Evolutionary conservation across 108 stramenopile genomes (phyloP), one percentile per base, ranked within the genome.

Genomic region (Skeletonema menzelii): DNA sequence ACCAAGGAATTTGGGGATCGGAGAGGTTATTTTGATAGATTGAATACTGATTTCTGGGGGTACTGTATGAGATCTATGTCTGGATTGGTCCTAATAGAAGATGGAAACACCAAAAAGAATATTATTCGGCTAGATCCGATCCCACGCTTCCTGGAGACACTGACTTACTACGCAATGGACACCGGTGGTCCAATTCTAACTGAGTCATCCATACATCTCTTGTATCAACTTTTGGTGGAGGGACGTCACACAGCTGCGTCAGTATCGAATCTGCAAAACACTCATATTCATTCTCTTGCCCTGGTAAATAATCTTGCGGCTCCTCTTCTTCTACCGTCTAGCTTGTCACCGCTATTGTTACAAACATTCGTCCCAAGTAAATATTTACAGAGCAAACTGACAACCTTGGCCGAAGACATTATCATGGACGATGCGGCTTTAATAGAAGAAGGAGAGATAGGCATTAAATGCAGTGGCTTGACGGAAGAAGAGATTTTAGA

Each of bases 11-110:
- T 61, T 71, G 24, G 34, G 8, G 47, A 59, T 12, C 27, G 77
- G 38, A 71, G 65, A 17, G 34, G 32, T 7, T 78, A 70, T 70
- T 67, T 35, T 38, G 56, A 32, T 20, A 55, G 31, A 57, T 27
- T 77, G 59, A 68, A 57, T 32, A 26, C 4, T 47, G 69, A 77
- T 65, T 77, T 77, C 65, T 77, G 76, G 76, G 76, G 76, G 11
- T 55, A 69, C 34, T 77, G 62, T 49, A 70, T 77, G 69, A 69
- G 37, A 27, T 28, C 15, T 5, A 20, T 44, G 27, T 68, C 68
- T 28, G 20, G 27, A 44, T 64, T 76, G 61, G 40, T 38, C 12
- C 35, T 74, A 27, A 40, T 28, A 7, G 7, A 30, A 17, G 37
- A 26, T 27, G 20, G 5, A 59, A 38, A 46, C 2, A 22, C 1